Percentiles rank a stretch among this genome's conserved stretches.
Conservation (phyloP, 805 yeast species). For the Pichia californica region DNA sequence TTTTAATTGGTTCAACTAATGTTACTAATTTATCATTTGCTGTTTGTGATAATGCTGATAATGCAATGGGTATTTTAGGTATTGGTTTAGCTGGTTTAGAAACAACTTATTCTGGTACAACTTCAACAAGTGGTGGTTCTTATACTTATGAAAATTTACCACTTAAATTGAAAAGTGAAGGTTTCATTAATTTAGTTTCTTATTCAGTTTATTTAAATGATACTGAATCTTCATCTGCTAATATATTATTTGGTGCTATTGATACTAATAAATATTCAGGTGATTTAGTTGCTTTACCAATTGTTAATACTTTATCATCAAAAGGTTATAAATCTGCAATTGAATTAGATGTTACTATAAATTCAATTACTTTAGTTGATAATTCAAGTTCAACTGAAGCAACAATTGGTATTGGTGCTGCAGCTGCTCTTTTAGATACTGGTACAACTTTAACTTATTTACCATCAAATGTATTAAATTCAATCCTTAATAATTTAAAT, state of each 20-base stretch:
- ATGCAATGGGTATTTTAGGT: conserved; percentile 66
- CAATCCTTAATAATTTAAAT: conserved; percentile 27
- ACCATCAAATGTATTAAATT: conserved; percentile 29
- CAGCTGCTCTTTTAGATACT: conserved; percentile 46
- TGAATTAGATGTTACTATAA: conserved; percentile 43
- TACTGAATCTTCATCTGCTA: conserved; percentile 36
- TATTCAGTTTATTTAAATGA: conserved; percentile 59
- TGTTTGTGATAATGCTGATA: conserved; percentile 57
- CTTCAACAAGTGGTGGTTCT: background rate
- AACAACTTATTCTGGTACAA: conserved; percentile 11
- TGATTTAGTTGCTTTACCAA: conserved; percentile 40
- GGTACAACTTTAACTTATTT: conserved; percentile 49
- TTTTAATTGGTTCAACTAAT: conserved; percentile 42
- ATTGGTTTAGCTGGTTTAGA: conserved; percentile 37
- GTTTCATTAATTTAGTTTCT: conserved; percentile 45
- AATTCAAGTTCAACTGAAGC: conserved; percentile 14
- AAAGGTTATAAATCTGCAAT: conserved; percentile 18
- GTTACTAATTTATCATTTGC: conserved; percentile 60
- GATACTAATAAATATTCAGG: conserved; percentile 61
- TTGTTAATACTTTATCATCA: conserved; percentile 37
- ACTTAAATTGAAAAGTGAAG: conserved; percentile 32
- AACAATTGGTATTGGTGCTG: conserved; percentile 21
- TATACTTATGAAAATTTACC: conserved; percentile 47
- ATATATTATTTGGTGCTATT: conserved; percentile 63
- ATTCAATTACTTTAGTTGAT: conserved; percentile 26